Percentiles rank a stretch among this genome's conserved stretches.
Evolutionary conservation across 495 filamentous ascomycete genomes (phyloP).

Genomic region (Aspergillus steynii): DNA sequence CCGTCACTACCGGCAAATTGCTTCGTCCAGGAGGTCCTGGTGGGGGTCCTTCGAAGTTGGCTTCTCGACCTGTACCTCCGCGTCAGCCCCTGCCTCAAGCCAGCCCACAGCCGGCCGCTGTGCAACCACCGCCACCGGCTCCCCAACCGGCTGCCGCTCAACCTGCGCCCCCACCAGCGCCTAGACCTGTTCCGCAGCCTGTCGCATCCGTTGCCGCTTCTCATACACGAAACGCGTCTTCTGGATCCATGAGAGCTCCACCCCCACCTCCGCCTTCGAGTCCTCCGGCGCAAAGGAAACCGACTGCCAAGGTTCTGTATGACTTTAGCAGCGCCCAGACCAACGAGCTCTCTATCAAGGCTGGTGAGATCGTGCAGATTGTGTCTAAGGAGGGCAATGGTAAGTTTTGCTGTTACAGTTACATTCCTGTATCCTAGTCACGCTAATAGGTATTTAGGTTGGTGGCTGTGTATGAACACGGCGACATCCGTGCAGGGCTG

Average conservation of each 20-base stretch:
- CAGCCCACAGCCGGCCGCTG: conserved; percentile 45
- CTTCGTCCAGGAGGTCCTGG: conserved; percentile 86
- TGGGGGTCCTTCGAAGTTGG: conserved; percentile 72
- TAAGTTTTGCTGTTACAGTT: conserved; percentile 44
- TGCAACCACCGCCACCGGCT: conserved; percentile 42
- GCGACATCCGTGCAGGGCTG: conserved; percentile 72
- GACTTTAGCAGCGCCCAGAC: conserved; percentile 78
- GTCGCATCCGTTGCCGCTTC: conserved; percentile 42
- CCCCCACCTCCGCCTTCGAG: conserved; percentile 71
- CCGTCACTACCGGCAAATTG: conserved; percentile 86
- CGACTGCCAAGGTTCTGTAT: conserved; percentile 81
- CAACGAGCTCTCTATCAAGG: conserved; percentile 75
- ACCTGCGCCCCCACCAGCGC: conserved; percentile 31
- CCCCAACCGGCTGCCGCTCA: conserved; percentile 44
- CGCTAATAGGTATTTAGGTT: conserved; percentile 57
- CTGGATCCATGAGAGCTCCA: conserved; percentile 58
- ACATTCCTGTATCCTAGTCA: conserved; percentile 9
- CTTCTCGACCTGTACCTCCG: conserved; percentile 52
- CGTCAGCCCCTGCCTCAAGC: conserved; percentile 40
- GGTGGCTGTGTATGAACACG: conserved; percentile 85
- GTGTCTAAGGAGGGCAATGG: conserved; percentile 89
- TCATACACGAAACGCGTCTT: conserved; percentile 55
- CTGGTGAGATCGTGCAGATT: conserved; percentile 80
- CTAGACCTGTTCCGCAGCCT: conserved; percentile 43
- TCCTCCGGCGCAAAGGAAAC: conserved; percentile 66